Evolutionary conservation across 2,329 filamentous ascomycete genomes (phyloP).

Genomic region (Conoideocrella luteorostrata): DNA sequence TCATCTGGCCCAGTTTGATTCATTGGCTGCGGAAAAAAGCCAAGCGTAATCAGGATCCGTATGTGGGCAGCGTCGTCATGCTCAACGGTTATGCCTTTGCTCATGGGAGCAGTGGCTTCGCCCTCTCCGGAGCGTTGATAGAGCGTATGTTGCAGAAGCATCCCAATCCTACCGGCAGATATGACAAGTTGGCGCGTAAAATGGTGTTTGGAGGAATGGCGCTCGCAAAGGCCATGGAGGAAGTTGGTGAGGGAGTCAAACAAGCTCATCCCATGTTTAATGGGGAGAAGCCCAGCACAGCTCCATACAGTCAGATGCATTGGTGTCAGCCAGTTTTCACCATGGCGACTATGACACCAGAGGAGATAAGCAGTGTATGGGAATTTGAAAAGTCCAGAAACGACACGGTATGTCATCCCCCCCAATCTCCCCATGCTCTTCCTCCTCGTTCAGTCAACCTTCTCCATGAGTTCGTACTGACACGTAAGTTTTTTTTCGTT

Average conservation of each 20-base stretch:
- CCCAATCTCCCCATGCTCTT: not conserved
- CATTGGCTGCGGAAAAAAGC: slow-evolving; percentile 39
- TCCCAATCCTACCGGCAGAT: slow-evolving; percentile 36
- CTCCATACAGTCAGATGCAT: slow-evolving; percentile 41
- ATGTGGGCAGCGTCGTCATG: slow-evolving; percentile 45
- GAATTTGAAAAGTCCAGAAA: slow-evolving; percentile 45
- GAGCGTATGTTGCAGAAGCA: slow-evolving; percentile 38
- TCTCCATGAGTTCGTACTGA: too few species aligned
- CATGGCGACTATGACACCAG: slow-evolving; percentile 48
- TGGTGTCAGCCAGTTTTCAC: slow-evolving; percentile 54
- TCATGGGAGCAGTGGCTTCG: slow-evolving; percentile 53
- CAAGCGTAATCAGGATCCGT: slow-evolving; percentile 37
- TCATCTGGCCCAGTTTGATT: slow-evolving; percentile 48
- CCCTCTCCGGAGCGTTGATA: slow-evolving; percentile 47
- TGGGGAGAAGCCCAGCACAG: slow-evolving; percentile 45
- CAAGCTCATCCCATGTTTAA: slow-evolving; percentile 48
- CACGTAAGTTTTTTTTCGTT: too few species aligned
- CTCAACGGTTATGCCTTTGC: slow-evolving; percentile 41
- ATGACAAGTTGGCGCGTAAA: slow-evolving; percentile 36
- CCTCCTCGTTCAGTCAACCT: too few species aligned
- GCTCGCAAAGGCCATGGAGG: slow-evolving; percentile 40
- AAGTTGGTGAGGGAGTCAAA: slow-evolving; percentile 36
- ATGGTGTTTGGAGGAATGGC: slow-evolving; percentile 48
- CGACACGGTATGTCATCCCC: slow-evolving; percentile 31
- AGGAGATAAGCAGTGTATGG: slow-evolving; percentile 47